phyloP scores from a whole-genome alignment of 2,329 filamentous ascomycete genomes.

The Penicillium verrucosum region DNA sequence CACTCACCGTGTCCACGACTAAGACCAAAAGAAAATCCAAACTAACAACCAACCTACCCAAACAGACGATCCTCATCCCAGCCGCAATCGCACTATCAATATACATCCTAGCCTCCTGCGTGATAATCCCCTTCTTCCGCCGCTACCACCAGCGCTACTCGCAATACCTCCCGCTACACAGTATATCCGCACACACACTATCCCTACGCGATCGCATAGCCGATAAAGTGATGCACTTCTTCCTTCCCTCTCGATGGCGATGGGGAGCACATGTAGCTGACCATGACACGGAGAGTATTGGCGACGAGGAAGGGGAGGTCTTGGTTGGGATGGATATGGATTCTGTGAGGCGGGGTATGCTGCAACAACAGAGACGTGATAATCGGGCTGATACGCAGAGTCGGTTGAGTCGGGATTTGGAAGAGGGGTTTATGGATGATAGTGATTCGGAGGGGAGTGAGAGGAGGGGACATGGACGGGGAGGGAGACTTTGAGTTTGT shows the following conservation, averaged over 20 bases:
- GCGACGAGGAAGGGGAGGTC: conserved; percentile 64
- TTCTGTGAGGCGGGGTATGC: conserved; percentile 42
- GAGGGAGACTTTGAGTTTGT: conserved; percentile 13
- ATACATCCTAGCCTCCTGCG: conserved; percentile 64
- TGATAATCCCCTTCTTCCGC: conserved; percentile 66
- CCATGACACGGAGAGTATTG: conserved; percentile 56
- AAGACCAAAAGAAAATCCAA: background rate
- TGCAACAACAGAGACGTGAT: conserved; percentile 43
- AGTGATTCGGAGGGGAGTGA: conserved; percentile 58
- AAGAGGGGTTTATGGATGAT: conserved; percentile 71
- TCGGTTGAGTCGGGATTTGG: conserved; percentile 74
- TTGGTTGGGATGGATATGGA: conserved; percentile 55
- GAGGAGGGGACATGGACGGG: conserved; percentile 28
- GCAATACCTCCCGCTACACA: conserved; percentile 69
- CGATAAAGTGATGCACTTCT: conserved; percentile 42
- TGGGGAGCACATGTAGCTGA: conserved; percentile 41
- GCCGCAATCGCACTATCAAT: conserved; percentile 67
- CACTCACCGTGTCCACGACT: background rate
- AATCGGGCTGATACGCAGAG: conserved; percentile 41
- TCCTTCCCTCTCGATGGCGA: conserved; percentile 46
- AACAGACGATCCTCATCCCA: conserved; percentile 66
- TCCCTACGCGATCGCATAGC: conserved; percentile 50
- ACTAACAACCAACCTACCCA: background rate
- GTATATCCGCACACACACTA: conserved; percentile 51
- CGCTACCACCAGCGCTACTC: conserved; percentile 68